Conservation (phyloP, 306 rosid genomes). For the Arachis stenosperma region DNA sequence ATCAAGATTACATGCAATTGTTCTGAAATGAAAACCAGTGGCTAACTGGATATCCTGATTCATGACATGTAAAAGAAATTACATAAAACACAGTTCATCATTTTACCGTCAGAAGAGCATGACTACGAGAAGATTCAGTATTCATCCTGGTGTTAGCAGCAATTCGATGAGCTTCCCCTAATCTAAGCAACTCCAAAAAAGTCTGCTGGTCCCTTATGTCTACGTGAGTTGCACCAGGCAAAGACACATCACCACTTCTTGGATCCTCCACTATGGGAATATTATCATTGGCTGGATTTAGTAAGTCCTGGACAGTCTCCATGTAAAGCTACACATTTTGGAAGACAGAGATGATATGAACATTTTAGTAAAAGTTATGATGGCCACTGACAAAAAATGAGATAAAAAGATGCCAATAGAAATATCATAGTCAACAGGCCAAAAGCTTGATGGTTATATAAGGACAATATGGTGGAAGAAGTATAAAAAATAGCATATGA, state of each 20-base stretch:
- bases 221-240: slow-evolving; percentile 86
- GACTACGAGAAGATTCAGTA: slow-evolving; percentile 97
- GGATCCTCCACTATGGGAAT: slow-evolving; percentile 96
- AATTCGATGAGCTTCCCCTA: slow-evolving; percentile 85
- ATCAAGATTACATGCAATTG: slow-evolving; percentile 41
- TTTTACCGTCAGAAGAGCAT: slow-evolving; percentile 89
- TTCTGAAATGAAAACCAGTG: slow-evolving; percentile 30
- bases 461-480: slow-evolving; percentile 3
- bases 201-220: slow-evolving; percentile 82
- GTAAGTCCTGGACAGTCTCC: slow-evolving; percentile 93
- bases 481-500: slow-evolving; percentile 30
- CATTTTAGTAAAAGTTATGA: slow-evolving; percentile 16
- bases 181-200: slow-evolving; percentile 79
- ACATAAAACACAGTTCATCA: slow-evolving; percentile 39
- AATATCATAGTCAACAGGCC: slow-evolving; percentile 32
- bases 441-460: not conserved
- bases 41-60: slow-evolving; percentile 25
- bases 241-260: slow-evolving; percentile 81
- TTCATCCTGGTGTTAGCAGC: slow-evolving; percentile 97
- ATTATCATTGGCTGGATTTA: slow-evolving; percentile 86
- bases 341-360: slow-evolving; percentile 21
- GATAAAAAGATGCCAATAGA: slow-evolving; percentile 27
- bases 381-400: slow-evolving; percentile 5
- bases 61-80: slow-evolving; percentile 6
- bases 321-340: slow-evolving; percentile 77